Base-by-base conservation (phyloP, 2,329 filamentous ascomycete genomes). In the Oidium heveae region DNA sequence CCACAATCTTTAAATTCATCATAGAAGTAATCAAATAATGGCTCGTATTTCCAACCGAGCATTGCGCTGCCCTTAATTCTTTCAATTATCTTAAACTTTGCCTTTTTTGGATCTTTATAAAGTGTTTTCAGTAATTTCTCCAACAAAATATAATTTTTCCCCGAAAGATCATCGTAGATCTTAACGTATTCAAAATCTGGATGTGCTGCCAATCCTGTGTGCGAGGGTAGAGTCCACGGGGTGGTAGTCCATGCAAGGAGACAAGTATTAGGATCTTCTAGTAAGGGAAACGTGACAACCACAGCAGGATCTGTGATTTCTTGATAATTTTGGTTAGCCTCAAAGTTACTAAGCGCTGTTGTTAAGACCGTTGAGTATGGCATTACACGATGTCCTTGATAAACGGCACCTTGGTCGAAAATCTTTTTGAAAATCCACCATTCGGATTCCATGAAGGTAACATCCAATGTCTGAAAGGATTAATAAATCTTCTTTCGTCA, bases 341-440 rank as follows among this genome's bases (percentile, higher is more conserved):
- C 89, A 63, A 94, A 93, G 68, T 94, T 93, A 68, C 85, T 93
- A 61, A 95, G 73, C 5, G 87, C 84, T 2, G 88, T 95, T 55
- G 84, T 87, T 63, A 94, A 75, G 16, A 82, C 86, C 1, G 87
- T 95, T 33, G 86, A 94, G 68, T 91, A 96, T 13, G 89, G 89
- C 85, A 96, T 91, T 58, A 96, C 86, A 64, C 82, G 80, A 68
- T 91, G 84, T 46, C 86, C 88, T 61, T 86, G 84, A 67, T 95
- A 96, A 55, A 95, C 86, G 58, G 83, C 74, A 55, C 80, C 84
- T 69, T 94, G 94, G 62, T 94, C 84, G 66, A 86, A 93, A 24
- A 95, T 74, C 66, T 89, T 79, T 71, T 91, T 93, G 73, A 94
- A 94, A 18, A 91, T 84, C 88, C 89, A 95, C 89, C 89, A 96